Evolutionary conservation across 1,284 basidiomycete species (phyloP).

Genomic region (Caloboletus firmus): DNA sequence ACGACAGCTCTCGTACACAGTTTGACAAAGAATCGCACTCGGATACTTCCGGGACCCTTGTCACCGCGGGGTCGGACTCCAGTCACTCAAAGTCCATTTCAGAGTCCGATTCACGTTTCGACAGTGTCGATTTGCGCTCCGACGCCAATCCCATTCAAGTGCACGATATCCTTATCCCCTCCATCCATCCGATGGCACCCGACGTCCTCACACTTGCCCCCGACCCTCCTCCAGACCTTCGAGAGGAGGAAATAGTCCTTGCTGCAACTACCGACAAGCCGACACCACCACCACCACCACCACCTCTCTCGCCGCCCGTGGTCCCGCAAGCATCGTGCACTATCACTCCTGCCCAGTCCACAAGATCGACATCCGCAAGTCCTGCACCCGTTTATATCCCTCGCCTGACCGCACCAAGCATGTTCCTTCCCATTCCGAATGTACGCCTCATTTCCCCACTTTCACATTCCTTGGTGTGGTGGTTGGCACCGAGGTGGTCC

Average conservation of each 20-base stretch:
- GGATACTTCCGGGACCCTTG: slow-evolving; percentile 28
- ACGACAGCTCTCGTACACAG: neutral
- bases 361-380: slow-evolving; percentile 23
- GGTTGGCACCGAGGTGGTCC: slow-evolving; percentile 47
- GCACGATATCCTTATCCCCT: neutral
- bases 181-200: slow-evolving; percentile 10
- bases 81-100: slow-evolving; percentile 8
- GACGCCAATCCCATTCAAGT: neutral
- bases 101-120: slow-evolving; percentile 11
- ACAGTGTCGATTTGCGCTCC: slow-evolving; percentile 10
- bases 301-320: neutral
- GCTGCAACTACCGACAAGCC: slow-evolving; percentile 40
- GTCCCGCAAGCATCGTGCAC: slow-evolving; percentile 22
- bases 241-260: slow-evolving; percentile 40
- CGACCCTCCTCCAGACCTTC: neutral
- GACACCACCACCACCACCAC: neutral
- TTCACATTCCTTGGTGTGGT: slow-evolving; percentile 54
- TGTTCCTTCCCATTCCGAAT: slow-evolving; percentile 82
- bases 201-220: neutral
- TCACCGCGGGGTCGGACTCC: slow-evolving; percentile 10
- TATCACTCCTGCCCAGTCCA: slow-evolving; percentile 40
- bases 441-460: slow-evolving; percentile 51
- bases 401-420: slow-evolving; percentile 59
- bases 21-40: slow-evolving; percentile 13
- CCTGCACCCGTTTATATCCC: slow-evolving; percentile 49